Evolutionary conservation across 371 early-diverging fungal species (phyloP), one percentile per base, ranked within the genome.

Genomic region (Apophysomyces trapeziformis): DNA sequence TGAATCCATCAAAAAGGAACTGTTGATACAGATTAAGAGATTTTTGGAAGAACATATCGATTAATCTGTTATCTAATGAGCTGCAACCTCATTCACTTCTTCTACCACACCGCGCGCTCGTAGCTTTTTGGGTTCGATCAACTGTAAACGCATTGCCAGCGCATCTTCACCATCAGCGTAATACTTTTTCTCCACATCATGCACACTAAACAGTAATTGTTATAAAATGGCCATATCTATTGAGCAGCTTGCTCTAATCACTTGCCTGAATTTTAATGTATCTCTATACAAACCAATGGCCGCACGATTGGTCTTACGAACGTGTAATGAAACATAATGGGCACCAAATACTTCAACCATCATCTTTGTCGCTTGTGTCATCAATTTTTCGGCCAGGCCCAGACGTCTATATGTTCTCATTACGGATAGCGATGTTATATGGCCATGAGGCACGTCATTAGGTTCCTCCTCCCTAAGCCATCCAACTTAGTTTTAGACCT

Each of bases 101-200:
- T 81, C 78, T 8, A 78, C 78, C 41, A 76, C 68, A 47, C 73
- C 75, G 32, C 80, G 73, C 60, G 65, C 37, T 38, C 36, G 50
- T 7, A 58, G 38, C 21, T 74, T 73, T 62, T 77, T 77, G 21
- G 72, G 64, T 59, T 81, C 79, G 57, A 71, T 76, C 6, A 87
- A 69, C 4, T 75, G 66, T 38, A 88, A 80, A 66, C 89, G 88
- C 92, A 93, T 93, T 16, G 89, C 89, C 68, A 88, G 91, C 1
- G 93, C 95, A 78, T 95, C 96, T 76, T 98, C 99, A 21, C 99
- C 99, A 76, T 98, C 98, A 2, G 98, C 99, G 79, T 98, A 98
- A 79, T 98, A 98, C 68, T 94, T 93, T 70, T 92, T 91, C 72
- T 98, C 99, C 18, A 94, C 88, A 41, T 95, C 93, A 65, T 92